These are phyloP conservation scores for Melanomma pulvis-pyrius DNA, from an alignment of 495 filamentous ascomycete genomes.

Conservation along the genomic window DNA sequence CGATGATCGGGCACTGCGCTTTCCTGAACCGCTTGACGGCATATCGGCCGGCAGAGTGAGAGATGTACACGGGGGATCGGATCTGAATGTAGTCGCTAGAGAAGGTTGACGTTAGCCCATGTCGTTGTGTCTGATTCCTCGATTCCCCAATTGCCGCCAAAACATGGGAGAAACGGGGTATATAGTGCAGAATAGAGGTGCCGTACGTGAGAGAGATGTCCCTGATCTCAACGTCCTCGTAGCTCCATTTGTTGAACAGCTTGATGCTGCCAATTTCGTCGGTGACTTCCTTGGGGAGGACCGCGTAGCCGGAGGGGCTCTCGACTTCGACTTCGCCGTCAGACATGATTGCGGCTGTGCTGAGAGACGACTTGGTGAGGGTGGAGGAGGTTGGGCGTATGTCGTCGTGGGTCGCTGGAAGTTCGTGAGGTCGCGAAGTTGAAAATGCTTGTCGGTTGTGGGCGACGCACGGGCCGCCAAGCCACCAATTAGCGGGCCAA, in stretches of 20 bases:
- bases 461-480: no score
- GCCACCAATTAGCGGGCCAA: neutral
- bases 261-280: slow-evolving; percentile 90
- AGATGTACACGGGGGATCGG: slow-evolving; percentile 95
- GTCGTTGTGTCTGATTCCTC: neutral
- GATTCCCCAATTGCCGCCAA: neutral
- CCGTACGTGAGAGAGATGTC: slow-evolving; percentile 99
- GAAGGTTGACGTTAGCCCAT: slow-evolving; percentile 37
- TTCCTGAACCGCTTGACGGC: slow-evolving; percentile 99
- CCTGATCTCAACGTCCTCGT: slow-evolving; percentile 99
- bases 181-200: neutral
- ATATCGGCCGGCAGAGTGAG: slow-evolving; percentile 98
- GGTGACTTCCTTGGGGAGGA: slow-evolving; percentile 93
- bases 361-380: slow-evolving; percentile 26
- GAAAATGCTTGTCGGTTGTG: slow-evolving; percentile 9
- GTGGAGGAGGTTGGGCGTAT: slow-evolving; percentile 2
- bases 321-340: slow-evolving; percentile 96
- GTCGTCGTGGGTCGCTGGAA: slow-evolving; percentile 22
- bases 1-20: slow-evolving; percentile 99
- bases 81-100: slow-evolving; percentile 99
- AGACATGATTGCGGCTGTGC: slow-evolving; percentile 59
- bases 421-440: slow-evolving; percentile 5
- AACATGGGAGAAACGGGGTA: neutral
- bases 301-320: slow-evolving; percentile 67
- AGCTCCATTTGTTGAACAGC: slow-evolving; percentile 97